A percentile compares a stretch with the other conserved stretches of the same genome.
phyloP scores from a whole-genome alignment of 2,329 filamentous ascomycete species.

The Penicillium sp. region DNA sequence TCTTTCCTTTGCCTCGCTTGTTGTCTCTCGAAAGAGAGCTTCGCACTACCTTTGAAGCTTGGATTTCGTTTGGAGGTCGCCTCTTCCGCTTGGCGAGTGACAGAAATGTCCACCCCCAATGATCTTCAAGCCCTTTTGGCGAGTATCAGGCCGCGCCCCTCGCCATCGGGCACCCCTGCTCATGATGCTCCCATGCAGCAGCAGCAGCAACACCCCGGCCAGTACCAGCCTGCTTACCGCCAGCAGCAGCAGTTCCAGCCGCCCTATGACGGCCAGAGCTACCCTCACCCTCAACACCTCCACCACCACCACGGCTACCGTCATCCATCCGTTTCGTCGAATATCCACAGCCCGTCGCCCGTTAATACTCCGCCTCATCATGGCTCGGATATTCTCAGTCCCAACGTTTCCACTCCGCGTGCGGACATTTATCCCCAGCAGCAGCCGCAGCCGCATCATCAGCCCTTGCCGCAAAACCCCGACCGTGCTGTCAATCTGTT shows the following conservation, averaged over 20 bases:
- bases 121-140: conserved; percentile 42
- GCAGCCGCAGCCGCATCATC: conserved; percentile 32
- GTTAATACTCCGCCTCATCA: conserved; percentile 49
- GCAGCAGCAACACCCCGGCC: conserved; percentile 25
- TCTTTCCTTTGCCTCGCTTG: too few relatives aligned
- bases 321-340: conserved; percentile 51
- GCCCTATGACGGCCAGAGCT: conserved; percentile 28
- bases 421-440: conserved; percentile 37
- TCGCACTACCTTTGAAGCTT: conserved; percentile 21
- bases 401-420: conserved; percentile 42
- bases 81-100: conserved; percentile 24
- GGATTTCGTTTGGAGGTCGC: conserved; percentile 24
- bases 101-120: conserved; percentile 42
- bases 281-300: conserved; percentile 28
- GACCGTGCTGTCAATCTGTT: conserved; percentile 51
- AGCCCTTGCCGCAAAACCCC: too few relatives aligned
- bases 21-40: conserved; percentile 31
- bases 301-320: conserved; percentile 40
- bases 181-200: conserved; percentile 25
- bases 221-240: conserved; percentile 26
- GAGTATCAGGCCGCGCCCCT: conserved; percentile 37
- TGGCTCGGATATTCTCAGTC: conserved; percentile 51
- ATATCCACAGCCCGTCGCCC: conserved; percentile 50
- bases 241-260: conserved; percentile 23
- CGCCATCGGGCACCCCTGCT: conserved; percentile 24